Conservation (phyloP, 768 basidiomycete genomes). For the Daedaleopsis nitida region DNA sequence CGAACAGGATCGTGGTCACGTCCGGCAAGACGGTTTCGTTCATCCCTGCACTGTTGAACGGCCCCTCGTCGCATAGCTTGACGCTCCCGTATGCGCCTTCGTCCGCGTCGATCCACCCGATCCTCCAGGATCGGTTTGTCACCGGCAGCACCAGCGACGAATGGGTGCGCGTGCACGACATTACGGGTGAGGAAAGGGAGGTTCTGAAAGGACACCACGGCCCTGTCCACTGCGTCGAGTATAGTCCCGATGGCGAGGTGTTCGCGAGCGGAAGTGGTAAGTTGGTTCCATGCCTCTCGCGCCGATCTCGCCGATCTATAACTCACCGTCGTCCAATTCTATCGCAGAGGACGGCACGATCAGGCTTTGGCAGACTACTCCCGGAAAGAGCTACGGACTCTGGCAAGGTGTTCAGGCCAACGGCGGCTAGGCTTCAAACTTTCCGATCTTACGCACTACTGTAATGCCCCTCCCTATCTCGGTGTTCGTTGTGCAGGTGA, state of each 20-base stretch:
- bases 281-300: constrained; percentile 33
- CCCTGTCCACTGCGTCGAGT: constrained; percentile 92
- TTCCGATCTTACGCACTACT: constrained; percentile 22
- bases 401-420: constrained; percentile 69
- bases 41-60: constrained; percentile 72
- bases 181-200: constrained; percentile 88
- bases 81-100: constrained; percentile 86
- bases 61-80: constrained; percentile 70
- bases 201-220: constrained; percentile 97
- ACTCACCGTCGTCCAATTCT: neutral
- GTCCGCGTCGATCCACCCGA: constrained; percentile 93
- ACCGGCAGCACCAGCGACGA: constrained; percentile 90
- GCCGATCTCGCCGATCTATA: neutral
- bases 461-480: constrained; percentile 21
- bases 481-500: constrained; percentile 14
- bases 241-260: constrained; percentile 95
- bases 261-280: constrained; percentile 95
- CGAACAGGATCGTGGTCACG: constrained; percentile 84
- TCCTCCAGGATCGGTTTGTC: constrained; percentile 86
- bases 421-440: constrained; percentile 35
- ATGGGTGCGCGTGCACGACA: constrained; percentile 94
- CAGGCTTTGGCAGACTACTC: constrained; percentile 96
- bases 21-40: constrained; percentile 93
- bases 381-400: constrained; percentile 88
- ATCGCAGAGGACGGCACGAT: constrained; percentile 87